These are phyloP conservation scores for Hypoxylon sp. DNA, from an alignment of 2,329 filamentous ascomycete species.

Conservation along the genomic window DNA sequence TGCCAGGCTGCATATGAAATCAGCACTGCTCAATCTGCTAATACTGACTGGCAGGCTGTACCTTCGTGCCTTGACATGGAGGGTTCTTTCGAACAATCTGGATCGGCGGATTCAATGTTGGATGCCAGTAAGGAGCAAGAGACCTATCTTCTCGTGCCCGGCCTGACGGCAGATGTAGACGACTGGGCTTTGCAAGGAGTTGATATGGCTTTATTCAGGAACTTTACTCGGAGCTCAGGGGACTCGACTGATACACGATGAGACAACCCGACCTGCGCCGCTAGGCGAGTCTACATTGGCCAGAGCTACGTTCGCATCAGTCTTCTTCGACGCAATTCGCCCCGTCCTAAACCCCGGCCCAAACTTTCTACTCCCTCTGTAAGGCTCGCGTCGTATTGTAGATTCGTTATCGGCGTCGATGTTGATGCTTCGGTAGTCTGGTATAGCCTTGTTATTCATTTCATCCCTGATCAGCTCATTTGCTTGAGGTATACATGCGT, in stretches of 20 bases:
- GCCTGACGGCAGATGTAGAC: constrained; percentile 33
- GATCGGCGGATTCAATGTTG: neutral
- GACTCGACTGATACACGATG: constrained; percentile 10
- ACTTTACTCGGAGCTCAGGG: constrained; percentile 29
- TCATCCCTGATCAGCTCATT: too few relatives aligned
- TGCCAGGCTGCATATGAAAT: constrained; percentile 29
- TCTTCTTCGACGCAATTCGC: too few relatives aligned
- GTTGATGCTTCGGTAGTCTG: too few relatives aligned
- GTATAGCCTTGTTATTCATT: too few relatives aligned
- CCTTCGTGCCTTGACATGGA: constrained; percentile 18
- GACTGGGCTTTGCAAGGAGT: constrained; percentile 53
- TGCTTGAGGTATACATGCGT: too few relatives aligned
- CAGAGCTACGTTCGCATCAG: too few relatives aligned
- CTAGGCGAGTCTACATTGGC: too few relatives aligned
- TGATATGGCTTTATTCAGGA: constrained; percentile 53
- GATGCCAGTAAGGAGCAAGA: neutral
- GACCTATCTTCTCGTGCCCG: constrained; percentile 28
- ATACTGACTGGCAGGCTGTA: constrained; percentile 39
- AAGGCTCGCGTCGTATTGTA: too few relatives aligned
- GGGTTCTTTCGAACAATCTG: neutral
- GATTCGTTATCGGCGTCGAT: too few relatives aligned
- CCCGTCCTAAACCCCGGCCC: too few relatives aligned
- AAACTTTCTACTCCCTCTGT: too few relatives aligned
- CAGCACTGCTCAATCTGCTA: constrained; percentile 27
- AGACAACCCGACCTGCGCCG: neutral